Evolutionary conservation across 192 early-diverging fungal genomes (phyloP).

Genomic region (Funneliformis mosseae): DNA sequence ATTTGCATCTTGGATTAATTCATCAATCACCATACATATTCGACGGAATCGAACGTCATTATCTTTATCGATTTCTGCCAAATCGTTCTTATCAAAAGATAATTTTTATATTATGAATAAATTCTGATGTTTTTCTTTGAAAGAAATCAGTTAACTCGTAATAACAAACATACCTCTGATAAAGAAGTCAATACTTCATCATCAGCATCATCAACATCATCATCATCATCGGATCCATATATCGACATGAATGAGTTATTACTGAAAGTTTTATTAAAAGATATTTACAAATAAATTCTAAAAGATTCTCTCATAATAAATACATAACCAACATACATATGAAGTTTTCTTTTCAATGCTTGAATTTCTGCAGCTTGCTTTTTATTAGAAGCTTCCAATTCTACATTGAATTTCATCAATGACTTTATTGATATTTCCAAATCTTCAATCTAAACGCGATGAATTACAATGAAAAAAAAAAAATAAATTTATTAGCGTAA

Average conservation of each 20-base stretch:
- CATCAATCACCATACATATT: slow-evolving; percentile 16
- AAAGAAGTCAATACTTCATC: slow-evolving; percentile 9
- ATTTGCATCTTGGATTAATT: slow-evolving; percentile 3
- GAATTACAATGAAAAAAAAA: not conserved
- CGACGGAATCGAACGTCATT: slow-evolving; percentile 23
- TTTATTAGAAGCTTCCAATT: slow-evolving; percentile 52
- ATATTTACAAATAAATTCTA: not conserved
- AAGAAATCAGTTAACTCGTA: not conserved
- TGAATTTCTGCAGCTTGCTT: slow-evolving; percentile 54
- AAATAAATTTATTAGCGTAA: not conserved
- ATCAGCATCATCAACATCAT: slow-evolving; percentile 23
- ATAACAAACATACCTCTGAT: slow-evolving; percentile 17
- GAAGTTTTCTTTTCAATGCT: slow-evolving; percentile 47
- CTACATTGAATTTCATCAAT: slow-evolving; percentile 51
- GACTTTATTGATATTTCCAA: slow-evolving; percentile 60
- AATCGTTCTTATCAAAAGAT: slow-evolving; percentile 4
- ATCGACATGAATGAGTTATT: slow-evolving; percentile 20
- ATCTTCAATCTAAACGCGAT: slow-evolving; percentile 47
- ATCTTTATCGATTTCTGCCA: slow-evolving; percentile 8
- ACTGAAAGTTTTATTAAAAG: not conserved
- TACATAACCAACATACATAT: slow-evolving; percentile 32
- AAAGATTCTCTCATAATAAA: not conserved
- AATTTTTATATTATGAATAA: not conserved
- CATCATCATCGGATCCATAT: not conserved
- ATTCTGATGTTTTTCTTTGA: not conserved